phyloP scores from a whole-genome alignment of 106 monocot species.

The Dendrobium huoshanense region DNA sequence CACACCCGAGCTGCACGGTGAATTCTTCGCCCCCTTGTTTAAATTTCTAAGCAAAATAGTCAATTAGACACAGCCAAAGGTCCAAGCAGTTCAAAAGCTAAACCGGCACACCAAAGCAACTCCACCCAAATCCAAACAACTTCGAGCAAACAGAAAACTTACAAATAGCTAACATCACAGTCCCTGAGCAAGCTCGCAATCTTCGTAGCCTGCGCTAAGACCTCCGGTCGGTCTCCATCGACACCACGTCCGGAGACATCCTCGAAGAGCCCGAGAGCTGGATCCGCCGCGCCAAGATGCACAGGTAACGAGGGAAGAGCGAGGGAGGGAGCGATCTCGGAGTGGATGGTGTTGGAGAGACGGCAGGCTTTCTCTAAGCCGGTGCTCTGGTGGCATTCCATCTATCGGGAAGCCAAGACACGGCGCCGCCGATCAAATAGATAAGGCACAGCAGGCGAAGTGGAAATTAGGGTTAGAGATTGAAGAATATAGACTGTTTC shows the following conservation, averaged over 20 bases:
- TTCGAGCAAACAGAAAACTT: slow-evolving; percentile 10
- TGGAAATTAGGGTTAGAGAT: slow-evolving; percentile 11
- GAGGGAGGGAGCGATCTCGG: slow-evolving; percentile 72
- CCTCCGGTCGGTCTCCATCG: slow-evolving; percentile 33
- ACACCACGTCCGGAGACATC: slow-evolving; percentile 14
- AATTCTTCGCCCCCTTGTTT: slow-evolving; percentile 32
- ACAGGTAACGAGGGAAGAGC: slow-evolving; percentile 66
- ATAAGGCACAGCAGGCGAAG: neutral
- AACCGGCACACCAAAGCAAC: neutral
- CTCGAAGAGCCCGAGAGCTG: slow-evolving; percentile 35
- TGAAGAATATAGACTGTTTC: neutral
- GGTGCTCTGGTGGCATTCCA: slow-evolving; percentile 35
- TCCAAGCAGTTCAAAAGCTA: neutral
- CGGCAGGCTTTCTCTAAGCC: slow-evolving; percentile 73
- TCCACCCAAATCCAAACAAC: neutral
- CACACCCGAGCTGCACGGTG: slow-evolving; percentile 13
- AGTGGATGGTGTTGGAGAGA: slow-evolving; percentile 61
- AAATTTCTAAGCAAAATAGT: slow-evolving; percentile 44
- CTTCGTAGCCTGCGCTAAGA: slow-evolving; percentile 34
- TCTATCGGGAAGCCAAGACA: slow-evolving; percentile 3
- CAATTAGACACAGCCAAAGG: neutral
- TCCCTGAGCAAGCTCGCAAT: slow-evolving; percentile 61
- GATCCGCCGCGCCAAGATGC: slow-evolving; percentile 49
- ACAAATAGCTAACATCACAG: slow-evolving; percentile 85
- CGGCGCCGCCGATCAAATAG: neutral